These are phyloP conservation scores for Skeletonema marinoi DNA, from an alignment of 108 stramenopile species.

Conservation along the genomic window DNA sequence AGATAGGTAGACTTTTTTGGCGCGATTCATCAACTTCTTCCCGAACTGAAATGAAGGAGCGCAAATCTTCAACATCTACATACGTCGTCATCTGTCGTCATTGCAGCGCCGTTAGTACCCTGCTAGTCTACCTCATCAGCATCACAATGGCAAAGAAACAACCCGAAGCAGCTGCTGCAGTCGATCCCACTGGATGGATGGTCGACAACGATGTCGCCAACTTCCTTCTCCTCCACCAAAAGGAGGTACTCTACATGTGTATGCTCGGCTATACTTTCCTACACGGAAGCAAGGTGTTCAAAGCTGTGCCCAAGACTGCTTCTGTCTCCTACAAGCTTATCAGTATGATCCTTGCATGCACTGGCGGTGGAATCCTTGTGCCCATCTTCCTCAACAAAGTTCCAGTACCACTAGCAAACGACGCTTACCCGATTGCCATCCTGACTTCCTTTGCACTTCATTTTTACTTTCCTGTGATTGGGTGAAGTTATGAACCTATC, in stretches of 20 bases:
- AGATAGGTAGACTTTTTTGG: too few species aligned
- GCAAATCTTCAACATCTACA: background rate
- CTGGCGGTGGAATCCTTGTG: conserved; percentile 90
- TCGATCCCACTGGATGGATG: conserved; percentile 84
- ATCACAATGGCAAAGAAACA: conserved; percentile 1
- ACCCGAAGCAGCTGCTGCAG: background rate
- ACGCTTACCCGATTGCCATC: conserved; percentile 86
- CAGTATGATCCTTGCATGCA: conserved; percentile 72
- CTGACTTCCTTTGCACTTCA: conserved; percentile 71
- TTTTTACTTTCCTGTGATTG: conserved; percentile 73
- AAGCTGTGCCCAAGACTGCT: conserved; percentile 32
- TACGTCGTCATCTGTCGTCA: background rate
- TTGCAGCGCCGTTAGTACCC: too few species aligned
- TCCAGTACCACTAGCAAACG: conserved; percentile 77
- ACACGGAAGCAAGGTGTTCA: conserved; percentile 83
- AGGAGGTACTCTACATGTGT: conserved; percentile 68
- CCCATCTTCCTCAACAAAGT: conserved; percentile 83
- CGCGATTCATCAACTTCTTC: too few species aligned
- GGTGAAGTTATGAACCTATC: conserved; percentile 71
- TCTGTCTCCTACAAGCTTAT: conserved; percentile 77
- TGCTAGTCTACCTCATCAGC: background rate
- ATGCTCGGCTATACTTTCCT: conserved; percentile 77
- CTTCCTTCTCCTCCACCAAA: conserved; percentile 74
- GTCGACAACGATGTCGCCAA: conserved; percentile 69
- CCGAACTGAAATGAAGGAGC: too few species aligned